phyloP scores from a whole-genome alignment of 2,329 filamentous ascomycete genomes.

The Nemania diffusa region DNA sequence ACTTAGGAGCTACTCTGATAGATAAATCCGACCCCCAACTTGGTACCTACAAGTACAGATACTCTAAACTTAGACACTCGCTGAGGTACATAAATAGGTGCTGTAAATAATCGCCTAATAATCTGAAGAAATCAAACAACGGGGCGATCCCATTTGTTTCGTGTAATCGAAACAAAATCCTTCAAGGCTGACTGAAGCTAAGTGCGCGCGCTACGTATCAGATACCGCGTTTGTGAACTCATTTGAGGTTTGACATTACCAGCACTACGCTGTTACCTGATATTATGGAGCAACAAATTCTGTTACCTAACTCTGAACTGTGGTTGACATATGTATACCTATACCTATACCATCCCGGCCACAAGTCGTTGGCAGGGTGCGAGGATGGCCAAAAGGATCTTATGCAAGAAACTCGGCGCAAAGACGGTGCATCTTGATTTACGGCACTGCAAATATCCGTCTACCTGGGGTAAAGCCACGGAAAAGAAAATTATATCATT shows the following conservation, averaged over 20 bases:
- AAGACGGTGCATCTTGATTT: background rate
- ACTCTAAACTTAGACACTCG: background rate
- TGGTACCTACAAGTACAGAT: background rate
- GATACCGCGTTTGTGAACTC: no score
- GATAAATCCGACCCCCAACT: no score
- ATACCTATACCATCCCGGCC: no score
- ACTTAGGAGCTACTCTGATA: no score
- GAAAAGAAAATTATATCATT: no score
- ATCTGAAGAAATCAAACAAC: background rate
- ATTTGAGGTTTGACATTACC: no score
- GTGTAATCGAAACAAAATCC: conserved; percentile 7
- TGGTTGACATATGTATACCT: no score
- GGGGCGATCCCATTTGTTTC: conserved; percentile 5
- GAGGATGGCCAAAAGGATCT: background rate
- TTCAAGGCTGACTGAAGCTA: background rate
- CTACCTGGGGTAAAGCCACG: no score
- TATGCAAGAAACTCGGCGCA: background rate
- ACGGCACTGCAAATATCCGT: background rate
- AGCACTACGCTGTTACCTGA: background rate
- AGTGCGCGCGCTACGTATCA: conserved; percentile 5
- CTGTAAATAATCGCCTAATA: background rate
- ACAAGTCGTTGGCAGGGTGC: no score
- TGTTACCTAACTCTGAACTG: no score
- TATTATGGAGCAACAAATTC: background rate
- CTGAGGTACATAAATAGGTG: background rate